Evolutionary conservation across 257 asterid genomes (phyloP).

Genomic region (Penstemon barbatus): DNA sequence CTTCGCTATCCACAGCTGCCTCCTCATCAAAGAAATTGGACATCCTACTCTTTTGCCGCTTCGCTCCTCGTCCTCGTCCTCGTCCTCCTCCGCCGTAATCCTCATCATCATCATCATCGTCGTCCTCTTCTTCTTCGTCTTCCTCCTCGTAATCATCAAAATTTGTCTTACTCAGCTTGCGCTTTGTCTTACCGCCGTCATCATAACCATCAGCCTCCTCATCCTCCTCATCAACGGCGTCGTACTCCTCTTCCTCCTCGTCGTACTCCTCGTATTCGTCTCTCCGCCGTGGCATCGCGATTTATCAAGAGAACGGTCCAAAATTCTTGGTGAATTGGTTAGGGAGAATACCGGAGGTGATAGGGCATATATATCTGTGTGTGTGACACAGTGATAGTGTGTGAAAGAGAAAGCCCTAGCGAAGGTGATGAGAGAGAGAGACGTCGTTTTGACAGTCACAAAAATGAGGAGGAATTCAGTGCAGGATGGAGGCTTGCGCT

Average conservation of each 20-base stretch:
- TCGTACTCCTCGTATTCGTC: slow-evolving; percentile 68
- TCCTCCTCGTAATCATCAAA: slow-evolving; percentile 81
- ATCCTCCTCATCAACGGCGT: slow-evolving; percentile 55
- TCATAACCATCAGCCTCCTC: slow-evolving; percentile 60
- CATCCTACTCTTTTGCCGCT: slow-evolving; percentile 38
- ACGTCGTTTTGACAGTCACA: no score
- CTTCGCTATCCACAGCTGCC: slow-evolving; percentile 81
- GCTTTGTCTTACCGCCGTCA: slow-evolving; percentile 59
- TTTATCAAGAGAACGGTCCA: not conserved
- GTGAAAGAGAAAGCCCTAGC: slow-evolving; percentile 36
- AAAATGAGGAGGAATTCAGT: not conserved
- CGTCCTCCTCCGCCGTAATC: slow-evolving; percentile 35
- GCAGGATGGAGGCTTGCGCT: not conserved
- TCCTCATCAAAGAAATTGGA: slow-evolving; percentile 61
- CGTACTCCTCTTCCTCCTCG: slow-evolving; percentile 70
- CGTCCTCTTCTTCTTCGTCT: slow-evolving; percentile 80
- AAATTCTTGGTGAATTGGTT: not conserved
- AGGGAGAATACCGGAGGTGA: not conserved
- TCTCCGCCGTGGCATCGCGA: slow-evolving; percentile 55
- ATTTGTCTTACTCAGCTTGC: slow-evolving; percentile 67
- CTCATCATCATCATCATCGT: slow-evolving; percentile 56
- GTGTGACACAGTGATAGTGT: slow-evolving; percentile 1
- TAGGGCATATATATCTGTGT: not conserved
- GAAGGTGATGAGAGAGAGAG: slow-evolving; percentile 1
- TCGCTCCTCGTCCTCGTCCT: slow-evolving; percentile 41